Percentiles rank a stretch among this genome's conserved stretches.
These are phyloP conservation scores for Scalesia atractyloides DNA, from an alignment of 129 eudicot species.

Conservation along the genomic window DNA sequence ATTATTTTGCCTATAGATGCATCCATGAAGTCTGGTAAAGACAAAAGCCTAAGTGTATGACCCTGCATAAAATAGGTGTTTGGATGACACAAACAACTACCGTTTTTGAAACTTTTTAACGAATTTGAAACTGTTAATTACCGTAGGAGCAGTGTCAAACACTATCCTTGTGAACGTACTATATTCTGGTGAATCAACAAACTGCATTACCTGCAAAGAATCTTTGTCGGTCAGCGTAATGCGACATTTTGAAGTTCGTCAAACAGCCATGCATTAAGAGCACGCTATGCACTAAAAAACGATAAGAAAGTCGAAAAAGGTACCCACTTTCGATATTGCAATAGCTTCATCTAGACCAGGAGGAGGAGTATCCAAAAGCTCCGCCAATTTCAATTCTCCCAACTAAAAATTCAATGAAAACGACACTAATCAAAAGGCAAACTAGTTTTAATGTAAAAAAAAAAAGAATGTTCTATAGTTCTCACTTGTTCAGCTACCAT, in stretches of 20 bases:
- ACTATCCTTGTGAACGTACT: constrained; percentile 61
- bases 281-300: background rate
- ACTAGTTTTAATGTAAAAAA: background rate
- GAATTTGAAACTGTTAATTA: constrained; percentile 23
- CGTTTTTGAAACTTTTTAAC: background rate
- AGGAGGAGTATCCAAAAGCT: constrained; percentile 69
- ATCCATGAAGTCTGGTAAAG: constrained; percentile 61
- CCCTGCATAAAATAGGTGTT: constrained; percentile 36
- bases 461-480: background rate
- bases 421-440: constrained; percentile 13
- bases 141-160: constrained; percentile 77
- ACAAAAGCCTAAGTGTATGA: constrained; percentile 68
- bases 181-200: constrained; percentile 62
- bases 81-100: background rate
- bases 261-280: background rate
- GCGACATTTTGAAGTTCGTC: background rate
- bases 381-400: constrained; percentile 61
- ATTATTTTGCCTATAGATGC: constrained; percentile 67
- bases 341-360: constrained; percentile 78
- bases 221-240: background rate
- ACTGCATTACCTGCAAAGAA: constrained; percentile 65
- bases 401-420: constrained; percentile 39
- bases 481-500: constrained; percentile 69
- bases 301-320: background rate
- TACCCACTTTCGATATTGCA: constrained; percentile 65